Evolutionary conservation across 495 filamentous ascomycete species (phyloP).

Genomic region (Hyaloscypha hepaticicola): DNA sequence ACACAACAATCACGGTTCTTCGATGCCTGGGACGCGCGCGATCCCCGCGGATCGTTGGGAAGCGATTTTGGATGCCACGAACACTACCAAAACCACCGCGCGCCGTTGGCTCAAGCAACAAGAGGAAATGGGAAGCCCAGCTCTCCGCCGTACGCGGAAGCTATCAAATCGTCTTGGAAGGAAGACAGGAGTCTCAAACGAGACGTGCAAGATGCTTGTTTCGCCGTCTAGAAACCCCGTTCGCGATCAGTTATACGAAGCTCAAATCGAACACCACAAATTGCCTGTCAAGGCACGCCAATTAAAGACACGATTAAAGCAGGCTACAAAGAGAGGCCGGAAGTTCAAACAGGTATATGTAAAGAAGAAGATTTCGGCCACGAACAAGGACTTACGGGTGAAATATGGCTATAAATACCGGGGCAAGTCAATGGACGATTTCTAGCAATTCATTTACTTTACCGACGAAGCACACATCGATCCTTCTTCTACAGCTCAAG

Average conservation of each 20-base stretch:
- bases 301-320: slow-evolving; percentile 1
- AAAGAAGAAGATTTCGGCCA: slow-evolving; percentile 8
- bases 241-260: slow-evolving; percentile 8
- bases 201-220: slow-evolving; percentile 10
- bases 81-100: background rate
- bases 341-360: slow-evolving; percentile 13
- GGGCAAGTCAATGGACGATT: slow-evolving; percentile 6
- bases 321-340: slow-evolving; percentile 1
- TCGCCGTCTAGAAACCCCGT: slow-evolving; percentile 10
- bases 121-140: background rate
- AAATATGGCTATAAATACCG: slow-evolving; percentile 3
- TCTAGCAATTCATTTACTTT: slow-evolving; percentile 10
- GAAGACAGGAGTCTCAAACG: background rate
- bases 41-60: background rate
- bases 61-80: background rate
- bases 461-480: slow-evolving; percentile 14
- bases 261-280: slow-evolving; percentile 3
- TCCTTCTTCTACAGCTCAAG: slow-evolving; percentile 7
- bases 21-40: background rate
- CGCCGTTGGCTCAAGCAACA: slow-evolving; percentile 12
- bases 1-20: background rate
- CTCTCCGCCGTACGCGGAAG: background rate
- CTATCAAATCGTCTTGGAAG: slow-evolving; percentile 4
- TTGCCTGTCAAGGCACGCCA: background rate
- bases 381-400: background rate